Evolutionary conservation across 2,329 filamentous ascomycete genomes (phyloP), one percentile per base, ranked within the genome.

Genomic region (Aspergillus nomiae): DNA sequence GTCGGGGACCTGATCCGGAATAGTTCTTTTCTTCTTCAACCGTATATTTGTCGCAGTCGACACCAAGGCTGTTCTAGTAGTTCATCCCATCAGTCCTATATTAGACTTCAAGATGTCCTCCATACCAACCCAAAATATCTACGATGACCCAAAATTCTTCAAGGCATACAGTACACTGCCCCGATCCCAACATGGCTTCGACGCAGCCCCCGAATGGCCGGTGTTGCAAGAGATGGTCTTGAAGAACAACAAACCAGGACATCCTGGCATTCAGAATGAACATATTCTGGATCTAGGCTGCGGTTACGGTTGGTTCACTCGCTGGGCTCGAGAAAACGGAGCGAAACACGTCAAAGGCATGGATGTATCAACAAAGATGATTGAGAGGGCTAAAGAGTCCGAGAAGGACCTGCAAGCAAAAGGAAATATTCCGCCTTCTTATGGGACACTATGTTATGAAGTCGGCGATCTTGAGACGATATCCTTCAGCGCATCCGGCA

Each of bases 271-370:
- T 21, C 5, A 51, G 8, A 75, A 69, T n/a, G 63, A 70, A 4
- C 67, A 63, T 19, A 69, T 83, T 34, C 75, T 84, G 10, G 81
- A 84, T 67, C 74, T 84, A 5, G 81, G 81, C 5, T 83, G 82
- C 67, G 81, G 81, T 16, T 79, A 81, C 64, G 81, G 81, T 24
- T 83, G 80, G 80, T 82, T 82, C 63, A 71, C 75, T 36, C 78
- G 80, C n/a, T 83, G 76, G 74, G 78, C 80, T 12, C 67, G 71
- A 56, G 76, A 77, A 45, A 69, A 76, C 24, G 78, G 79, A 7
- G 80, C 79, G 11, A 63, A 61, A 10, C 63, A 65, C 14, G 76
- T 82, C 41, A 72, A 70, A 21, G 80, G 71, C 6, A 68, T 82
- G 55, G 82, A 83, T 65, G 63, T 83, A 11, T 83, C 81, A 3